Percentiles rank a stretch among this genome's conserved stretches.
phyloP scores from a whole-genome alignment of 2,329 filamentous ascomycete genomes.

The Alternaria longipes region DNA sequence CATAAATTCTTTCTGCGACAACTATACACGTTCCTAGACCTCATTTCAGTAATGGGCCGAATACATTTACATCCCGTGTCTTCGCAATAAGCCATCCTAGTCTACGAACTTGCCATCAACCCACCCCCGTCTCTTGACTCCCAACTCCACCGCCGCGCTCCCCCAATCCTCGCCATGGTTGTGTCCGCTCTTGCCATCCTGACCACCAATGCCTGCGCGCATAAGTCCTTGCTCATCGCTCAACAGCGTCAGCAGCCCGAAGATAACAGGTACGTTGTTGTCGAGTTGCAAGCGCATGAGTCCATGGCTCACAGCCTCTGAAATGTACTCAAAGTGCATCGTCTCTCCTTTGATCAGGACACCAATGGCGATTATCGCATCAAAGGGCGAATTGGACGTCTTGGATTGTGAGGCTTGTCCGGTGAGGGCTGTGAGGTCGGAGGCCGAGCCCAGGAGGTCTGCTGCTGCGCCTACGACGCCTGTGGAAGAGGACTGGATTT shows the following conservation, averaged over 20 bases:
- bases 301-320: slow-evolving; percentile 87
- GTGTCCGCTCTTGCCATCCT: slow-evolving; percentile 65
- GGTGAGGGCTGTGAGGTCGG: slow-evolving; percentile 61
- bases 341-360: slow-evolving; percentile 98
- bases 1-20: not conserved
- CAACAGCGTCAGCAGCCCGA: slow-evolving; percentile 89
- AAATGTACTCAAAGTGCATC: slow-evolving; percentile 99
- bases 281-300: slow-evolving; percentile 96
- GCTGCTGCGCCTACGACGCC: slow-evolving; percentile 72
- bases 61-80: not conserved
- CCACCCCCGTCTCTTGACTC: slow-evolving; percentile 86
- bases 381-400: slow-evolving; percentile 68
- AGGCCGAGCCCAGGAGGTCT: slow-evolving; percentile 76
- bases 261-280: slow-evolving; percentile 86
- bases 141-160: slow-evolving; percentile 90
- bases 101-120: slow-evolving; percentile 70
- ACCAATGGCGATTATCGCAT: slow-evolving; percentile 93
- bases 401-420: slow-evolving; percentile 37
- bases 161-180: slow-evolving; percentile 99
- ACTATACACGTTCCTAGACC: not conserved
- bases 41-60: not conserved
- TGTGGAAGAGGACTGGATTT: slow-evolving; percentile 72
- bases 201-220: slow-evolving; percentile 74
- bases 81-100: slow-evolving; percentile 27
- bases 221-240: slow-evolving; percentile 87